Conservation (phyloP, 2,329 filamentous ascomycete genomes). For the Monosporascus ibericus region DNA sequence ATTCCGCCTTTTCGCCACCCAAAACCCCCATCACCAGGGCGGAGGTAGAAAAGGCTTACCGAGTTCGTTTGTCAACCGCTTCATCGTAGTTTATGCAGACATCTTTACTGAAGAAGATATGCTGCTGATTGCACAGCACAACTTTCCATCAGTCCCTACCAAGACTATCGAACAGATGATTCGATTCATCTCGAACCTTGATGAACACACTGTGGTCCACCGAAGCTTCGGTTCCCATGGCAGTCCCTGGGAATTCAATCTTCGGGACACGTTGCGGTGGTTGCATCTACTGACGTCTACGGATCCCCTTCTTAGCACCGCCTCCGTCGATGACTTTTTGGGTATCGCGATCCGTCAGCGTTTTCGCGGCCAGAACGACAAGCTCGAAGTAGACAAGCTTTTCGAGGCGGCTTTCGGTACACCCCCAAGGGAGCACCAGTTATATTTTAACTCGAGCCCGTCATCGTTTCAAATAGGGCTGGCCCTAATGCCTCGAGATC, state of each 20-base stretch:
- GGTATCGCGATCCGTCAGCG: slow-evolving; percentile 80
- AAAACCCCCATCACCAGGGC: slow-evolving; percentile 96
- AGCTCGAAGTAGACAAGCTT: slow-evolving; percentile 55
- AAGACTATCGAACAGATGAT: slow-evolving; percentile 64
- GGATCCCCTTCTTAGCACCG: slow-evolving; percentile 54
- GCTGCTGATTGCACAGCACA: slow-evolving; percentile 70
- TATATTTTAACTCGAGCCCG: slow-evolving; percentile 64
- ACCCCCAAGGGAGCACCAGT: slow-evolving; percentile 50
- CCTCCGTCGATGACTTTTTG: slow-evolving; percentile 65
- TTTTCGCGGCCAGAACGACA: slow-evolving; percentile 70
- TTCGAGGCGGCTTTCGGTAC: slow-evolving; percentile 60
- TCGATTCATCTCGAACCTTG: slow-evolving; percentile 72
- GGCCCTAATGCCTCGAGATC: slow-evolving; percentile 60
- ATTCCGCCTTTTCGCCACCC: slow-evolving; percentile 93
- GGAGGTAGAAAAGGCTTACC: slow-evolving; percentile 92
- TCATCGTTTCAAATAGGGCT: slow-evolving; percentile 72
- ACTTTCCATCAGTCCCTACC: slow-evolving; percentile 60
- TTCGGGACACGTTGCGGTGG: slow-evolving; percentile 88
- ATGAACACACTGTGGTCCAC: slow-evolving; percentile 59
- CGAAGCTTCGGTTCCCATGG: slow-evolving; percentile 55
- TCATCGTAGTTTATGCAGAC: slow-evolving; percentile 96
- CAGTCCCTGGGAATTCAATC: slow-evolving; percentile 92
- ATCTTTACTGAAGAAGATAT: slow-evolving; percentile 78
- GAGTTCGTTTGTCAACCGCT: slow-evolving; percentile 94
- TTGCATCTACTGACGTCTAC: slow-evolving; percentile 61